phyloP scores from a whole-genome alignment of 768 basidiomycete genomes.

The Termitomyces eurrhizus region DNA sequence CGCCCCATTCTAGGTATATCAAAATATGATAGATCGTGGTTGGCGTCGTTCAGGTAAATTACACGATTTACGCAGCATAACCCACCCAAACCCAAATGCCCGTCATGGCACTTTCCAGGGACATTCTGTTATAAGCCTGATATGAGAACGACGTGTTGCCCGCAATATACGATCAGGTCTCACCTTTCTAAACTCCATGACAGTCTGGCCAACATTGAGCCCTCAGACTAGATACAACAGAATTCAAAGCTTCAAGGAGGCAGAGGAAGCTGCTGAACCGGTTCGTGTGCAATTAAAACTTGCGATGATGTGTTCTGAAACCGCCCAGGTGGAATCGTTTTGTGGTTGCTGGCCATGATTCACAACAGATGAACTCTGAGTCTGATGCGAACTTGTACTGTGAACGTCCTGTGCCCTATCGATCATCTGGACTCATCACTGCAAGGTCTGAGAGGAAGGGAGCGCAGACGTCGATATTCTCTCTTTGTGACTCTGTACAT shows the following conservation, averaged over 20 bases:
- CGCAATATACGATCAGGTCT: constrained; percentile 91
- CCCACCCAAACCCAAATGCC: not conserved
- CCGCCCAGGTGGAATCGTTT: constrained; percentile 67
- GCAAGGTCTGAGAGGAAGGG: constrained; percentile 9
- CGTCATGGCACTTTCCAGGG: constrained; percentile 24
- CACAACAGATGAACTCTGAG: constrained; percentile 26
- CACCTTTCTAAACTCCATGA: constrained; percentile 8
- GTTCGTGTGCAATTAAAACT: constrained; percentile 28
- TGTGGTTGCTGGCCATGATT: constrained; percentile 42
- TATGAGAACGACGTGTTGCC: constrained; percentile 79
- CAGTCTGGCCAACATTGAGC: constrained; percentile 1
- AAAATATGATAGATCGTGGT: constrained; percentile 78
- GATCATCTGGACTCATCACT: not conserved
- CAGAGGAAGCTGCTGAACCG: constrained; percentile 74
- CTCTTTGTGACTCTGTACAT: constrained; percentile 49
- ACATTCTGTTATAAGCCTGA: constrained; percentile 87
- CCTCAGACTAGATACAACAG: constrained; percentile 57
- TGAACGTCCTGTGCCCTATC: not conserved
- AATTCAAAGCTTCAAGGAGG: constrained; percentile 67
- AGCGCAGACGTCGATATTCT: constrained; percentile 30
- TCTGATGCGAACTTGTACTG: constrained; percentile 10
- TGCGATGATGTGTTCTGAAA: constrained; percentile 1
- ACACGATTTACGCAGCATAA: not conserved
- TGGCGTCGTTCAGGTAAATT: constrained; percentile 73
- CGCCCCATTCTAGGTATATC: constrained; percentile 53